A percentile compares a stretch with the other conserved stretches of the same genome.
phyloP scores from a whole-genome alignment of 2,329 filamentous ascomycete species.

The Phoma sp. region DNA sequence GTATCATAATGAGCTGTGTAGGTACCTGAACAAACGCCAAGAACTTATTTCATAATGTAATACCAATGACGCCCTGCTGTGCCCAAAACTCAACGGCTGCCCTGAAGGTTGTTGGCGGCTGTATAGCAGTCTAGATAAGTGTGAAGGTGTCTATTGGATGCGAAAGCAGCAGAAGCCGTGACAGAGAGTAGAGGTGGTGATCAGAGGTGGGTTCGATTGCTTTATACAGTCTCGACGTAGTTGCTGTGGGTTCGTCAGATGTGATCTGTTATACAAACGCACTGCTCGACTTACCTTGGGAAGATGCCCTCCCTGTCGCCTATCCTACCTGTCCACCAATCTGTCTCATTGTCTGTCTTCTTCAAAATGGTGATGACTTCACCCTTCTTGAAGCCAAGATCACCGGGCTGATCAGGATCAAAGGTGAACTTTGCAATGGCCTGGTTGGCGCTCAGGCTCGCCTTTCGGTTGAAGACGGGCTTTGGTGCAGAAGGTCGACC shows the following conservation, averaged over 20 bases:
- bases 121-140: conserved; percentile 17
- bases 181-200: conserved; percentile 1
- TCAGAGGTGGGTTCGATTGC: background rate
- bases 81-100: conserved; percentile 1
- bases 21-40: background rate
- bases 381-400: conserved; percentile 95
- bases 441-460: conserved; percentile 68
- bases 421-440: conserved; percentile 93
- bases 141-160: conserved; percentile 21
- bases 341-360: conserved; percentile 89
- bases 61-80: conserved; percentile 24
- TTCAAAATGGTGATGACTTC: conserved; percentile 95
- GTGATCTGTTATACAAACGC: no score
- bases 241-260: conserved; percentile 35
- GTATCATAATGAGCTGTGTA: background rate
- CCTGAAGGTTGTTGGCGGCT: background rate
- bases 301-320: conserved; percentile 89
- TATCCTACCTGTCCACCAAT: conserved; percentile 97
- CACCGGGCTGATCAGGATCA: conserved; percentile 89
- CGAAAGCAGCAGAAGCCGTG: background rate
- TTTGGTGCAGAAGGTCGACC: conserved; percentile 86
- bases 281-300: conserved; percentile 66
- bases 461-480: conserved; percentile 72
- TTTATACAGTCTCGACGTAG: conserved; percentile 48
- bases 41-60: background rate